Base-by-base conservation (phyloP, 2,329 filamentous ascomycete genomes). In the Colletotrichum spaethianum region DNA sequence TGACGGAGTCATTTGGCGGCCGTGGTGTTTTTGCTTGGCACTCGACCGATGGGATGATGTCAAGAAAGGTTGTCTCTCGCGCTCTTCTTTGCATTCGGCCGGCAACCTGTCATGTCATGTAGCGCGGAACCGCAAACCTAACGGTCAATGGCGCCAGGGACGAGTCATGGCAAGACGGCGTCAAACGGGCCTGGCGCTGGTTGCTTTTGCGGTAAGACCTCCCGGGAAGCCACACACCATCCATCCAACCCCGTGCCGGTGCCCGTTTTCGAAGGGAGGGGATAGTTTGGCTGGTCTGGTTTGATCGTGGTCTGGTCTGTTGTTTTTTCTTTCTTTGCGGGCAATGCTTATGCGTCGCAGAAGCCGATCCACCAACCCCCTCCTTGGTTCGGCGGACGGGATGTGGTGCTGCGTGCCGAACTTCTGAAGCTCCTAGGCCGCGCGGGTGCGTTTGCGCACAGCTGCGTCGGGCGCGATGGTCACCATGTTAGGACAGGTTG, bases 301-400 rank as follows among this genome's bases (percentile, higher is more conserved):
- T 42, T 33, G 68, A 68, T 56, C 48, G 50, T 68, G 64, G 64
- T 72, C 69, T 63, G 69, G 69, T 67, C 64, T 62, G 42, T 28
- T 52, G 33, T 40, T 52, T 60, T 33, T 12, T 52, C 26, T 40
- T 52, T 60, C 26, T 12, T 18, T 28, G 61, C 60, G 44, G 60
- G 38, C 9, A 48, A 57, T 48, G 12, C 36, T 65, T 23, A 65
- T 57, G 61, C 61, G 56, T 50, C 31, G 48, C 48, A 52, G 14
- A 52, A 8, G 26, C 26, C 57, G 40, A 46, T 46, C 50, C 20
- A 18, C 18, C 31, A 55, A 16, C 48, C 14, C 48, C 26, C 46
- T 8, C 16, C 44, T n/a, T n/a, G 2, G 9, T 33, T 31, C 20
- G n/a, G n/a, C 18, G 52, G 28, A 33, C 52, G 26, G 12, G 50